Evolutionary conservation across 2,329 filamentous ascomycete species (phyloP).

Genomic region (Diaporthe destruens): DNA sequence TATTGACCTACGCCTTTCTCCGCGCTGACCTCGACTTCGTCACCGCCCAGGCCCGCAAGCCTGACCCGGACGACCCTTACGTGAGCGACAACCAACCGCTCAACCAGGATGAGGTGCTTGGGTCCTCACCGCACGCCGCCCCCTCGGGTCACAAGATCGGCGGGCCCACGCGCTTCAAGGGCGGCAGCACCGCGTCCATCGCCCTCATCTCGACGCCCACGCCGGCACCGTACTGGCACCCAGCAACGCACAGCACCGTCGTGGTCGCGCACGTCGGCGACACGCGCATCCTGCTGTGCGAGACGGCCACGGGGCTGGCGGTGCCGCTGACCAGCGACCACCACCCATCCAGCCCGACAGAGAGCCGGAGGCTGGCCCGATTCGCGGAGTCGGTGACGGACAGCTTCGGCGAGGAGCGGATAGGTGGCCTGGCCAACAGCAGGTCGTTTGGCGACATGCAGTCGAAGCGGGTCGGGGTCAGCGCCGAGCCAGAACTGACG

Average conservation of each 20-base stretch:
- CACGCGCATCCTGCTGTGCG: constrained; percentile 89
- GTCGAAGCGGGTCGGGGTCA: constrained; percentile 92
- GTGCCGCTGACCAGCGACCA: constrained; percentile 90
- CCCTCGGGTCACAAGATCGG: constrained; percentile 76
- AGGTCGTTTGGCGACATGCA: constrained; percentile 93
- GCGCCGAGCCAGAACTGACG: constrained; percentile 90
- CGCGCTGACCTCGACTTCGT: constrained; percentile 96
- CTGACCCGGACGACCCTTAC: constrained; percentile 78
- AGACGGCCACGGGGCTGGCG: constrained; percentile 83
- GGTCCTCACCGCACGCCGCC: constrained; percentile 65
- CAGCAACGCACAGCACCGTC: constrained; percentile 84
- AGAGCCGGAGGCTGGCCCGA: constrained; percentile 84
- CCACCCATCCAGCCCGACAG: constrained; percentile 88
- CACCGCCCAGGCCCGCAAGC: constrained; percentile 85
- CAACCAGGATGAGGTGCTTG: constrained; percentile 87
- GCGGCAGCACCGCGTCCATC: constrained; percentile 91
- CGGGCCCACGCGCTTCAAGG: constrained; percentile 84
- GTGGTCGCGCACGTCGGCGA: constrained; percentile 94
- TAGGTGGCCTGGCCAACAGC: constrained; percentile 92
- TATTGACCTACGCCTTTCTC: constrained; percentile 92
- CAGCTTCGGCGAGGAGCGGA: constrained; percentile 96
- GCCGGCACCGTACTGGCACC: constrained; percentile 95
- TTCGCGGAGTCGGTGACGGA: constrained; percentile 92
- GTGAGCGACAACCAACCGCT: constrained; percentile 78
- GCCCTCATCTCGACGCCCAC: constrained; percentile 93